A percentile compares a stretch with the other conserved stretches of the same genome.
Evolutionary conservation across 805 yeast genomes (phyloP).

Genomic region (Starmerella sirachaensis): DNA sequence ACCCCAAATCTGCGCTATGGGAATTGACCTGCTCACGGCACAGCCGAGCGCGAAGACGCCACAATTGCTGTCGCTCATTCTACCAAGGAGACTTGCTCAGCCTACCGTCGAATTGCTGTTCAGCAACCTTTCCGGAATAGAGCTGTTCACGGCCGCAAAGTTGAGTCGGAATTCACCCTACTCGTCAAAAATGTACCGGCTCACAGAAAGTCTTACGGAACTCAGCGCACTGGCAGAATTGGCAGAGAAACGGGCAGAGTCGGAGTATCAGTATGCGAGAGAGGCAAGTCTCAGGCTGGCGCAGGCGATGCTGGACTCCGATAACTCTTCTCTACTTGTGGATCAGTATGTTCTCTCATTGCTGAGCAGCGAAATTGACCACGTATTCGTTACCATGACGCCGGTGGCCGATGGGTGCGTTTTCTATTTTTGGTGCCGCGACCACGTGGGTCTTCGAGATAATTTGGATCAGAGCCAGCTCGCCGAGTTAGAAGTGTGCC

Average conservation of each 20-base stretch:
- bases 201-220: not conserved
- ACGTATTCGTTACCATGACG: not conserved
- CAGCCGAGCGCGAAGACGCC: slow-evolving; percentile 5
- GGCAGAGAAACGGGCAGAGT: not conserved
- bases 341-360: not conserved
- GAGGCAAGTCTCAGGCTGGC: slow-evolving; percentile 8
- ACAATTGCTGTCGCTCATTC: slow-evolving; percentile 2
- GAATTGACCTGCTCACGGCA: slow-evolving; percentile 10
- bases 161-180: not conserved
- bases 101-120: slow-evolving; percentile 16
- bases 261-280: not conserved
- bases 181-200: not conserved
- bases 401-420: slow-evolving; percentile 5
- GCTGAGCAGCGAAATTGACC: slow-evolving; percentile 3
- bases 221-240: not conserved
- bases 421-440: slow-evolving; percentile 15
- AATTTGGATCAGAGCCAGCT: slow-evolving; percentile 5
- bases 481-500: slow-evolving; percentile 15
- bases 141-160: slow-evolving; percentile 6
- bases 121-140: slow-evolving; percentile 11
- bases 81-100: not conserved
- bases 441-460: slow-evolving; percentile 4
- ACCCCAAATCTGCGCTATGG: slow-evolving; percentile 10
- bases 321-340: not conserved
- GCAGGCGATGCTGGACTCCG: slow-evolving; percentile 1